Evolutionary conservation across 495 filamentous ascomycete species (phyloP).

Genomic region (Lentithecium fluviatile): DNA sequence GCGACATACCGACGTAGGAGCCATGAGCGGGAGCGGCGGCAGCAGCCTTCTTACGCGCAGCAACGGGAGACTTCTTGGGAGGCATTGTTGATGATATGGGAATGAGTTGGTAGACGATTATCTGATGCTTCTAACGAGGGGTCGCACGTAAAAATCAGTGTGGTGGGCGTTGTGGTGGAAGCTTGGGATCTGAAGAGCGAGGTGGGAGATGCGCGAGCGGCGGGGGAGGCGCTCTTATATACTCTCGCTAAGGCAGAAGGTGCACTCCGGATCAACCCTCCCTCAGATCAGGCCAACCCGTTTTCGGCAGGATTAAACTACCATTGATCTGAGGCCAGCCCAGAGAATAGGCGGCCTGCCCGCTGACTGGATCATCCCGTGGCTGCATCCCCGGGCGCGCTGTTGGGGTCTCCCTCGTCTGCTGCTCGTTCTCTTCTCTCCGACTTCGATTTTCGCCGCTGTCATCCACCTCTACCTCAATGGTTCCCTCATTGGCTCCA

Average conservation of each 20-base stretch:
- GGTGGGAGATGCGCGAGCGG: constrained; percentile 14
- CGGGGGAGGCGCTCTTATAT: constrained; percentile 26
- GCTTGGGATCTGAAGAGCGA: constrained; percentile 20
- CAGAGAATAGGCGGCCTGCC: constrained; percentile 15
- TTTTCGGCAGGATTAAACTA: constrained; percentile 18
- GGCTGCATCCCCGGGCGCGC: neutral
- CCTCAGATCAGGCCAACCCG: constrained; percentile 11
- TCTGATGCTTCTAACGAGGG: constrained; percentile 28
- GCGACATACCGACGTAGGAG: constrained; percentile 55
- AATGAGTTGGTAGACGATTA: constrained; percentile 11
- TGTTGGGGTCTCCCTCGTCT: constrained; percentile 3
- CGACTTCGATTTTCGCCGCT: neutral
- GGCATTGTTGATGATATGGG: constrained; percentile 51
- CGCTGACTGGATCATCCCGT: constrained; percentile 8
- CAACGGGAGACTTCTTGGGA: constrained; percentile 61
- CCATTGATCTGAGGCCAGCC: constrained; percentile 20
- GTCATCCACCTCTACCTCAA: neutral
- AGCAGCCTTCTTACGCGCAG: constrained; percentile 52
- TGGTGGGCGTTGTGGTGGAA: constrained; percentile 7
- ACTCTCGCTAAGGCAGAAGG: constrained; percentile 8
- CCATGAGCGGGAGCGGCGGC: constrained; percentile 50
- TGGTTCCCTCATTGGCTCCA: neutral
- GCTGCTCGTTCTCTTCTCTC: constrained; percentile 1
- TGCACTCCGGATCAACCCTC: constrained; percentile 21
- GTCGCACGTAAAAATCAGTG: constrained; percentile 11